Evolutionary conservation across 2,329 filamentous ascomycete genomes (phyloP).

Genomic region (Didymella lethalis): DNA sequence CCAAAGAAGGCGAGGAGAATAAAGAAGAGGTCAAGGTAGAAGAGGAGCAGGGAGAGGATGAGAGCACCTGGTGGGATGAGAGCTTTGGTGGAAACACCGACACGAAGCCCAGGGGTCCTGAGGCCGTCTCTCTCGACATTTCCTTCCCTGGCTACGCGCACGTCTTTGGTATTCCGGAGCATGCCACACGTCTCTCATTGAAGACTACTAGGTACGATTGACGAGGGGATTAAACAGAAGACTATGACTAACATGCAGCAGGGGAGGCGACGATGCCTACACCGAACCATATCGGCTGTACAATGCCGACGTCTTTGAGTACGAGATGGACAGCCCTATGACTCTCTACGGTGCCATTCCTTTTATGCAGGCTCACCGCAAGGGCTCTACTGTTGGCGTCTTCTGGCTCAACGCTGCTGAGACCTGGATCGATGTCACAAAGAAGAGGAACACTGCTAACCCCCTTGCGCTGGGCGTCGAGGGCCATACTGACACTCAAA

Average conservation of each 20-base stretch:
- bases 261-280: conserved; percentile 83
- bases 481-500: conserved; percentile 78
- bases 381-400: conserved; percentile 90
- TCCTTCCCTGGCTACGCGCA: conserved; percentile 90
- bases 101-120: conserved; percentile 91
- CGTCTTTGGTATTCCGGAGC: conserved; percentile 93
- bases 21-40: conserved; percentile 55
- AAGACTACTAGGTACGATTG: conserved; percentile 77
- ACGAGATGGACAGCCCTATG: conserved; percentile 96
- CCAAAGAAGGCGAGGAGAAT: conserved; percentile 57
- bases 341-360: conserved; percentile 97
- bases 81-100: conserved; percentile 95
- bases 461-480: conserved; percentile 76
- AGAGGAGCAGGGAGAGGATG: conserved; percentile 66
- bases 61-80: conserved; percentile 98
- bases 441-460: conserved; percentile 76
- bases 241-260: conserved; percentile 29
- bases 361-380: conserved; percentile 96
- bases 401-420: conserved; percentile 98
- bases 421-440: conserved; percentile 95
- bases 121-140: conserved; percentile 90
- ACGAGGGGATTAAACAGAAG: too few species aligned
- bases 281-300: conserved; percentile 92
- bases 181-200: conserved; percentile 85
- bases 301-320: conserved; percentile 98